phyloP scores from a whole-genome alignment of 352 stramenopile species.

The Pythium insidiosum region DNA sequence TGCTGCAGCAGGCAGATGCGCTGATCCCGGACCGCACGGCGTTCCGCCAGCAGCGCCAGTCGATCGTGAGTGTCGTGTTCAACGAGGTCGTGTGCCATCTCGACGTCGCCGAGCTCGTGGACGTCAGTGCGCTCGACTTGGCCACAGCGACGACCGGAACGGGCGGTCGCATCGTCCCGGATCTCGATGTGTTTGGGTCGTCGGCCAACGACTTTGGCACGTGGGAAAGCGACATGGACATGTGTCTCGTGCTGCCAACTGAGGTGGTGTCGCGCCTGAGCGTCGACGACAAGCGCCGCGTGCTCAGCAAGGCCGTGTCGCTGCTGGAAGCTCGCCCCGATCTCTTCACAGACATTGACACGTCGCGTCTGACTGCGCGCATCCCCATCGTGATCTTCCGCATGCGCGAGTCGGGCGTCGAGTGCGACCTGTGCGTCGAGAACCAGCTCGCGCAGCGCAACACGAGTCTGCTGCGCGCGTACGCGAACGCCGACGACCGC shows the following conservation, averaged over 20 bases:
- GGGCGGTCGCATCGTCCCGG: too few species aligned
- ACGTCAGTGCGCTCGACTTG: too few species aligned
- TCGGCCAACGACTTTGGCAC: slow-evolving; percentile 96
- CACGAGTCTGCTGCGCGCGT: slow-evolving; percentile 92
- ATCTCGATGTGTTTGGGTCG: slow-evolving; percentile 92
- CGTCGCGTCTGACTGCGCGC: slow-evolving; percentile 86
- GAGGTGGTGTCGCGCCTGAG: slow-evolving; percentile 11
- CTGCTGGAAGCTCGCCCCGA: slow-evolving; percentile 47
- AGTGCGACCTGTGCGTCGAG: slow-evolving; percentile 88
- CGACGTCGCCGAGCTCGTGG: slow-evolving; percentile 4
- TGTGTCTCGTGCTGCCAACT: slow-evolving; percentile 77
- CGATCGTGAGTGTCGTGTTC: slow-evolving; percentile 62
- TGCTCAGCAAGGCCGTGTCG: slow-evolving; percentile 51
- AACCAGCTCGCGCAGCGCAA: slow-evolving; percentile 97
- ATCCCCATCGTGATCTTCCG: slow-evolving; percentile 99
- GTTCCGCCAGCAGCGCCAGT: slow-evolving; percentile 54
- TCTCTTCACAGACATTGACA: slow-evolving; percentile 64
- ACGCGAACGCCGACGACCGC: slow-evolving; percentile 75
- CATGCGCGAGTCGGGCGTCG: slow-evolving; percentile 57
- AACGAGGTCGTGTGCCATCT: slow-evolving; percentile 50
- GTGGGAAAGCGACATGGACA: slow-evolving; percentile 89
- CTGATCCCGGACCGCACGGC: slow-evolving; percentile 54
- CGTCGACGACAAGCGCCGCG: slow-evolving; percentile 60
- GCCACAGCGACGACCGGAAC: too few species aligned
- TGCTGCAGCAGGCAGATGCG: slow-evolving; percentile 30